Base-by-base conservation (phyloP, 768 basidiomycete genomes). In the Hemileccinum rubropunctum region DNA sequence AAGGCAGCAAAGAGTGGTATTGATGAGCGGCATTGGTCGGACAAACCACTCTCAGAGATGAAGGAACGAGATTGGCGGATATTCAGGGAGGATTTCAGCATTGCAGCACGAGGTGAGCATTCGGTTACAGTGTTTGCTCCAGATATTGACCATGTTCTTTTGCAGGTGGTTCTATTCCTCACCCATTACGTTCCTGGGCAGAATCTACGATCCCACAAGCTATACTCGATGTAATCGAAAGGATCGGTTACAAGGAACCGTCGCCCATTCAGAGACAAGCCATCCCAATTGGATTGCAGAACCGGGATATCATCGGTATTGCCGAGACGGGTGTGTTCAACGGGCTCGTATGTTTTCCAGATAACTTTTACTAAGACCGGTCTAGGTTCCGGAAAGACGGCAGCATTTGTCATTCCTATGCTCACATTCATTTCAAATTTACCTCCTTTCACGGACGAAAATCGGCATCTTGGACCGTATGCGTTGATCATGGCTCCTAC, bases 21-120 rank as follows among this genome's bases (percentile, higher is more conserved):
- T 47, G 95, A 98, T 65, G 97, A 98, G 66, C 78, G 95, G 51
- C 97, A 99, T 73, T 99, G 97, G 97, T 88, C 91, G 0, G 95
- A 98, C 14, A 99, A 99, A 68, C 81, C 86, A 2, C 73, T 98
- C 36, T 66, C 77, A 3, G 94, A 98, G 71, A 98, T 99, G 66
- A 92, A 88, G 64, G 97, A 98, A 62, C 78, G 97, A 42, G 97
- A 99, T 66, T 99, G 97, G 97, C 83, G 97, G 60, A 99, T 99
- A 66, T 98, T 99, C 75, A 76, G 95, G 53, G 97, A 98, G 70
- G 97, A 99, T 70, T 99, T 95, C 73, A 95, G 87, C 62, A 99
- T 99, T 51, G 84, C 91, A 50, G 87, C 95, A 1, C 73, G 95
- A 70, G 95, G 95, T 87, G 44, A 65, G 32, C 6, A 33, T n/a